Percentiles rank a stretch among this genome's conserved stretches.
Evolutionary conservation across 257 asterid species (phyloP).

Genomic region (Rubia yunnanensis): DNA sequence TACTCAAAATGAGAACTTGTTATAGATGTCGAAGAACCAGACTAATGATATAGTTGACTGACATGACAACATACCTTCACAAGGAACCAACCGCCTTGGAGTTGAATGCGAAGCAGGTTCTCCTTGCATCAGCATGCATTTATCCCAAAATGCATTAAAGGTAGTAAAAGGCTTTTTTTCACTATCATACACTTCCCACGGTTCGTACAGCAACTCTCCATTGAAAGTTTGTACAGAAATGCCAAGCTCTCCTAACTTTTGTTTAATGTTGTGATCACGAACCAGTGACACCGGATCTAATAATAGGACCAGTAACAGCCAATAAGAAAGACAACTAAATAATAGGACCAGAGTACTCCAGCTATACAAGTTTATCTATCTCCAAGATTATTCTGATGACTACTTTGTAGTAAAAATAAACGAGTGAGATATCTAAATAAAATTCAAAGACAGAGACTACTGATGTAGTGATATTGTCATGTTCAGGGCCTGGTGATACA

Average conservation of each 20-base stretch:
- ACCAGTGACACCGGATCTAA: slow-evolving; percentile 85
- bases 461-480: background rate
- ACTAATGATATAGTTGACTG: background rate
- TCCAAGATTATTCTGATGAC: background rate
- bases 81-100: slow-evolving; percentile 54
- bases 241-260: slow-evolving; percentile 59
- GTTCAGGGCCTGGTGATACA: background rate
- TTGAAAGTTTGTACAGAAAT: slow-evolving; percentile 62
- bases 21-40: background rate
- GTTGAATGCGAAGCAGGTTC: slow-evolving; percentile 59
- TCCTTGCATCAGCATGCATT: slow-evolving; percentile 47
- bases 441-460: background rate
- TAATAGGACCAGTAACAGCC: slow-evolving; percentile 8
- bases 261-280: slow-evolving; percentile 82
- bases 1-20: background rate
- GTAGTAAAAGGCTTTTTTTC: slow-evolving; percentile 50
- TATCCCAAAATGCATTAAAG: slow-evolving; percentile 68
- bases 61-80: slow-evolving; percentile 34
- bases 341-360: background rate
- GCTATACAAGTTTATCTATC: background rate
- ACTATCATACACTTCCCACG: slow-evolving; percentile 81
- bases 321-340: background rate
- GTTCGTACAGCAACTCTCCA: slow-evolving; percentile 68
- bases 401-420: background rate
- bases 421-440: background rate